Evolutionary conservation across 179 eudicot species (phyloP).

Genomic region (Silene vulgaris): DNA sequence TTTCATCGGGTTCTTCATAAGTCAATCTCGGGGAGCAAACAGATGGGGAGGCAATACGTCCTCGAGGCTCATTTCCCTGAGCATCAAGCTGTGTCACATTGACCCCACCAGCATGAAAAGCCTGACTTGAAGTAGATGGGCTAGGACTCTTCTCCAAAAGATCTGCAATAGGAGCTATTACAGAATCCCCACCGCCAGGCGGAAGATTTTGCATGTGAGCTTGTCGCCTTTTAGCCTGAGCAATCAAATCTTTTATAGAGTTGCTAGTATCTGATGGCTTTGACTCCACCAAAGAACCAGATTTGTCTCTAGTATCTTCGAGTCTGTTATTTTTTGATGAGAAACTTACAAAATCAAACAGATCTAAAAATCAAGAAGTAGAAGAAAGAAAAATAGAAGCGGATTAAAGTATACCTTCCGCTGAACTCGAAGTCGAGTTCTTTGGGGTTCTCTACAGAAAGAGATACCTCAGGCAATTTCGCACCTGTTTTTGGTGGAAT

Average conservation of each 20-base stretch:
- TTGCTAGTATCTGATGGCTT: slow-evolving; percentile 44
- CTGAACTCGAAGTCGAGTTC: slow-evolving; percentile 31
- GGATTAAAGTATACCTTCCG: slow-evolving; percentile 48
- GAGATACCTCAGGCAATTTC: slow-evolving; percentile 32
- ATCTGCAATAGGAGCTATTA: slow-evolving; percentile 26
- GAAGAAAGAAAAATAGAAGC: slow-evolving; percentile 8
- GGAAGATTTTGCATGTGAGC: slow-evolving; percentile 49
- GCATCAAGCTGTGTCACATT: slow-evolving; percentile 36
- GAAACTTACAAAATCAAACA: slow-evolving; percentile 20
- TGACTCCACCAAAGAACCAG: slow-evolving; percentile 37
- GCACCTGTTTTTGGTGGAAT: slow-evolving; percentile 36
- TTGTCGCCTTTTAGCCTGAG: slow-evolving; percentile 80
- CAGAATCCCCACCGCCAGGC: slow-evolving; percentile 34
- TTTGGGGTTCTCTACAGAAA: slow-evolving; percentile 29
- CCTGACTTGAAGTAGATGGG: slow-evolving; percentile 38
- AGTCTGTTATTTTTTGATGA: slow-evolving; percentile 33
- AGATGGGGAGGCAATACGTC: slow-evolving; percentile 45
- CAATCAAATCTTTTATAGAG: slow-evolving; percentile 80
- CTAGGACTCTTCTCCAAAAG: slow-evolving; percentile 43
- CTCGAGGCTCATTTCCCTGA: slow-evolving; percentile 33
- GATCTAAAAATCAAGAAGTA: slow-evolving; percentile 1
- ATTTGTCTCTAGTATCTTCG: slow-evolving; percentile 42
- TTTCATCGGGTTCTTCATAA: slow-evolving; percentile 60
- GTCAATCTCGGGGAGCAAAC: slow-evolving; percentile 31
- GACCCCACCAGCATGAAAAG: slow-evolving; percentile 33